Percentiles rank a stretch among this genome's conserved stretches.
Conservation (phyloP, 306 rosid species). For the Malus sylvestris region DNA sequence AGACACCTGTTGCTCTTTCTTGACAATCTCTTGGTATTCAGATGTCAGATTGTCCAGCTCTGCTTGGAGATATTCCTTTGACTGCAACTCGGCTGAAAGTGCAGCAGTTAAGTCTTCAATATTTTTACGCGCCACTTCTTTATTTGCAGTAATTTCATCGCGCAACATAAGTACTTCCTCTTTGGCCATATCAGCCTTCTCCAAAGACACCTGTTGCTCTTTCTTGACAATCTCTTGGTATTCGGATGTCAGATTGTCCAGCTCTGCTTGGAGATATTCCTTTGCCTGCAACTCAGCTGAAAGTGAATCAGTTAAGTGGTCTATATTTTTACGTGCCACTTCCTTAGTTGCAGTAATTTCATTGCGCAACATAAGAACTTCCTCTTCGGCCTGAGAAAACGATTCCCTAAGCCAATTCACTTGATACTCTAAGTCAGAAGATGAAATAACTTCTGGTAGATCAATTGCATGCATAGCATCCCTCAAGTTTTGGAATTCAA, state of each 20-base stretch:
- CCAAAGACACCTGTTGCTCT: constrained; percentile 45
- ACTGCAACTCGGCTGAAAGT: constrained; percentile 56
- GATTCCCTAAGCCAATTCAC: constrained; percentile 64
- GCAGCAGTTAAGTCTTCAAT: constrained; percentile 53
- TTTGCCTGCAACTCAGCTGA: constrained; percentile 60
- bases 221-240: constrained; percentile 39
- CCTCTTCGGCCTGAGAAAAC: constrained; percentile 43
- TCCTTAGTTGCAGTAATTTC: constrained; percentile 53
- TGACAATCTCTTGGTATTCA: constrained; percentile 38
- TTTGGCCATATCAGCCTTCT: constrained; percentile 55
- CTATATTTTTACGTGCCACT: constrained; percentile 46
- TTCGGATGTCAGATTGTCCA: constrained; percentile 45
- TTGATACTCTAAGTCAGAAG: constrained; percentile 61
- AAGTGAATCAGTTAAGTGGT: constrained; percentile 49
- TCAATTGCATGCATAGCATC: constrained; percentile 42
- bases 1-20: constrained; percentile 44
- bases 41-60: constrained; percentile 55
- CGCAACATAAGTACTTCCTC: constrained; percentile 22
- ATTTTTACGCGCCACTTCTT: constrained; percentile 44
- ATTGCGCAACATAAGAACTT: constrained; percentile 34
- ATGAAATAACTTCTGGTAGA: constrained; percentile 63
- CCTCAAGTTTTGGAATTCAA: constrained; percentile 52
- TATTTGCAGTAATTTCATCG: constrained; percentile 47
- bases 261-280: constrained; percentile 57
- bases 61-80: constrained; percentile 55